Conservation (phyloP, 345 rosid species). For the Alliaria petiolata region DNA sequence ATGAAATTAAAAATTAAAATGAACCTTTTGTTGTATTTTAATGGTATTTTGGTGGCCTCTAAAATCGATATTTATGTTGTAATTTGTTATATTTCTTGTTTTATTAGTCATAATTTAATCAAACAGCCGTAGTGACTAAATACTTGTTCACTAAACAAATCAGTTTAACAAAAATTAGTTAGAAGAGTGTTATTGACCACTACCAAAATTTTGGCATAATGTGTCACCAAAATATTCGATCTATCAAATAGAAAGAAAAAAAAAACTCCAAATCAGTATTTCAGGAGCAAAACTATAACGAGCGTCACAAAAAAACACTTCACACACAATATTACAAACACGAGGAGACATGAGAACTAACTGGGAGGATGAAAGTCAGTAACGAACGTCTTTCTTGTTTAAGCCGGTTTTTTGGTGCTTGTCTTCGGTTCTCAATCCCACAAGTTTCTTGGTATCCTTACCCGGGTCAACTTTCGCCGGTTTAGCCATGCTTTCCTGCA, state of each 20-base stretch:
- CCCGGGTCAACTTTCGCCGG: not conserved
- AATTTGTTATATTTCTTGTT: too few relatives aligned
- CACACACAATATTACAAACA: constrained; percentile 23
- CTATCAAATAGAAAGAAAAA: not conserved
- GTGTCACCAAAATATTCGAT: not conserved
- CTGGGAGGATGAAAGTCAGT: not conserved
- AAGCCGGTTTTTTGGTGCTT: constrained; percentile 11
- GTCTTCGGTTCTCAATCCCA: constrained; percentile 6
- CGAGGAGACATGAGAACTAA: constrained; percentile 11
- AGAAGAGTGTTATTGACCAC: not conserved
- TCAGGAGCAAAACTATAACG: constrained; percentile 11
- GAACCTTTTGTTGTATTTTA: too few relatives aligned
- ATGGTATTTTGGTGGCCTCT: too few relatives aligned
- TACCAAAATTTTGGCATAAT: not conserved
- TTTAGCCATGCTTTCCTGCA: constrained; percentile 41
- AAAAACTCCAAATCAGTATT: not conserved
- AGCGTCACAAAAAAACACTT: constrained; percentile 4
- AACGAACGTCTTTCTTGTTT: not conserved
- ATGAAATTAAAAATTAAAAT: too few relatives aligned
- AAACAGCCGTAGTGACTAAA: too few relatives aligned
- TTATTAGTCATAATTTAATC: too few relatives aligned
- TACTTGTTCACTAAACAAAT: not conserved
- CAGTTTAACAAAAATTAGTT: not conserved
- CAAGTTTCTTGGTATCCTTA: constrained; percentile 19
- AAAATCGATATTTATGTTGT: too few relatives aligned